A percentile compares a stretch with the other conserved stretches of the same genome.
These are phyloP conservation scores for Orbilia ellipsospora DNA, from an alignment of 2,329 filamentous ascomycete species.

Conservation along the genomic window DNA sequence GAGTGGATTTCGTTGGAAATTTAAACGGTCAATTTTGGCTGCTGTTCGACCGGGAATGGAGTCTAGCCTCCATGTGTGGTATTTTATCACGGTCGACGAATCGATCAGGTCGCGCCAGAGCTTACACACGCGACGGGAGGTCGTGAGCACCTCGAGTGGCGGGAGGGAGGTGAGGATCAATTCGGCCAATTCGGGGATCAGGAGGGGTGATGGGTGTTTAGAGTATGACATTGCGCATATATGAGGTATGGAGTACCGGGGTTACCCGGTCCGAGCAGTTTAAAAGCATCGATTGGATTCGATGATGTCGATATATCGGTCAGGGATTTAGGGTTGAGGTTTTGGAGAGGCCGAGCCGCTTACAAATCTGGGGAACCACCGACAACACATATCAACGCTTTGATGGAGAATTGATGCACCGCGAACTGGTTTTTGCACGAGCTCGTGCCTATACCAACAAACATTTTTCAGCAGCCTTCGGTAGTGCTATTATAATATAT, in stretches of 20 bases:
- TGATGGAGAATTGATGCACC: not conserved
- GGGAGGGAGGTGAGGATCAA: constrained; percentile 20
- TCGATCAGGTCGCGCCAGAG: constrained; percentile 34
- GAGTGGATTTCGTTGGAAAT: constrained; percentile 33
- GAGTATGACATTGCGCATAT: not conserved
- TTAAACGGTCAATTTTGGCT: not conserved
- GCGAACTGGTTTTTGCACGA: too few species aligned
- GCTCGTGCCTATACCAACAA: too few species aligned
- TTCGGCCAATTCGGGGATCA: constrained; percentile 43
- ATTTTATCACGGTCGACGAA: constrained; percentile 21
- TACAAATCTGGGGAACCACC: constrained; percentile 5
- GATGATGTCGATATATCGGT: not conserved
- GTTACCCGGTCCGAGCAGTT: not conserved
- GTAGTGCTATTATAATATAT: too few species aligned
- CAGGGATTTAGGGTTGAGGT: not conserved
- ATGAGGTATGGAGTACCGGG: not conserved
- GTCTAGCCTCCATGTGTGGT: constrained; percentile 20
- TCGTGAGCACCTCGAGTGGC: constrained; percentile 22
- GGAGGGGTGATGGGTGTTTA: not conserved
- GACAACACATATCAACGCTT: constrained; percentile 3
- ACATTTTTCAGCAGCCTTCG: too few species aligned
- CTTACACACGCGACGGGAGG: constrained; percentile 28
- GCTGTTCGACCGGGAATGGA: constrained; percentile 16
- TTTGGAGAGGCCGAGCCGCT: not conserved
- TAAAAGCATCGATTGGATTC: not conserved